A percentile compares a stretch with the other conserved stretches of the same genome.
Conservation (phyloP, 495 filamentous ascomycete species). For the Penicillium taxi region DNA sequence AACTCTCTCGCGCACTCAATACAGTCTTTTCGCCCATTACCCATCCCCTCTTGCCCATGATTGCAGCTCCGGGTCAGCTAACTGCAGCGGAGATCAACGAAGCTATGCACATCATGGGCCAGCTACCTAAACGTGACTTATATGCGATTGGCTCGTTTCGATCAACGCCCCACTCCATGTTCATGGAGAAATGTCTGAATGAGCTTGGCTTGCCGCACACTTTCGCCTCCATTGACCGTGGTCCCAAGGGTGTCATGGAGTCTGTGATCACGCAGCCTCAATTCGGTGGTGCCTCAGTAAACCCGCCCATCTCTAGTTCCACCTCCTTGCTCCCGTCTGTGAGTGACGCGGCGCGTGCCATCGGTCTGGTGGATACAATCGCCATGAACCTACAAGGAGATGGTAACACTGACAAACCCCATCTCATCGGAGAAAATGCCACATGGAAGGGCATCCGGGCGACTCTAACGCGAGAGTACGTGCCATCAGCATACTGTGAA, state of each 20-base stretch:
- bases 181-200: conserved; percentile 84
- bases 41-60: conserved; percentile 73
- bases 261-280: conserved; percentile 57
- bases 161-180: conserved; percentile 65
- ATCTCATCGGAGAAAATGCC: conserved; percentile 67
- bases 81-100: conserved; percentile 77
- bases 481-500: conserved; percentile 68
- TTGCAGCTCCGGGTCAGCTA: conserved; percentile 76
- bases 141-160: conserved; percentile 70
- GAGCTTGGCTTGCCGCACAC: conserved; percentile 77
- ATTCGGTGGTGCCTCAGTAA: conserved; percentile 74
- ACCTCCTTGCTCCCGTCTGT: conserved; percentile 52
- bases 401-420: conserved; percentile 23
- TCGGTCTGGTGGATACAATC: conserved; percentile 74
- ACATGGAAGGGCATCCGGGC: conserved; percentile 78
- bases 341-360: conserved; percentile 64
- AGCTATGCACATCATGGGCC: conserved; percentile 68
- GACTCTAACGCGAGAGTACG: conserved; percentile 70
- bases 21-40: conserved; percentile 81
- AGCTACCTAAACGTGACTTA: conserved; percentile 68
- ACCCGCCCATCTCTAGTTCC: conserved; percentile 51
- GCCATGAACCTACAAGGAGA: conserved; percentile 41
- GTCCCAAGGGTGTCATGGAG: conserved; percentile 54
- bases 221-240: conserved; percentile 66
- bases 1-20: conserved; percentile 72